Conservation (phyloP, 257 asterid species). For the Capsicum rhomboideum region DNA sequence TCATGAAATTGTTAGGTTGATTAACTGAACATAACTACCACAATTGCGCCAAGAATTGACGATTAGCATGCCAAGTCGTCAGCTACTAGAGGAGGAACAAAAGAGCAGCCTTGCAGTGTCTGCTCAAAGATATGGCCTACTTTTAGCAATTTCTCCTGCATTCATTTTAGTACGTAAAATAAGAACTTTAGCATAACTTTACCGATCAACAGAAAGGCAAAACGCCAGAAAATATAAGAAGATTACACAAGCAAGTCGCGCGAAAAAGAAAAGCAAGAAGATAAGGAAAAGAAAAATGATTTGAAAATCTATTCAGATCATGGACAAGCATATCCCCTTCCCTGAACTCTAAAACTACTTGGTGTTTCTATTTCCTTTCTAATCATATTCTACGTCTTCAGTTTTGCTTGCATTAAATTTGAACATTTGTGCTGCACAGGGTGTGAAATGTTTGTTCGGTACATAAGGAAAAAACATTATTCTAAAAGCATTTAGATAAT, state of each 20-base stretch:
- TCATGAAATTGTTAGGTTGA: not conserved
- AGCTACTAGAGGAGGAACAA: constrained; percentile 65
- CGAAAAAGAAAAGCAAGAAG: not conserved
- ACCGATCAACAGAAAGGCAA: not conserved
- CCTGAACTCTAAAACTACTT: not conserved
- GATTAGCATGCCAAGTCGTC: constrained; percentile 28
- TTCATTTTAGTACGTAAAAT: not conserved
- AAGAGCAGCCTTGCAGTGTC: constrained; percentile 58
- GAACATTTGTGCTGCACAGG: not conserved
- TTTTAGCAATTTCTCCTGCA: constrained; percentile 78
- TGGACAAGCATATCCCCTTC: not conserved
- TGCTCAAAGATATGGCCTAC: constrained; percentile 94
- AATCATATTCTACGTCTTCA: not conserved
- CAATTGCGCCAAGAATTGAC: not conserved
- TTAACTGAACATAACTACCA: not conserved
- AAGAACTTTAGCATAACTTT: not conserved
- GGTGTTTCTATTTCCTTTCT: not conserved
- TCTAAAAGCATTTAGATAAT: too few species aligned
- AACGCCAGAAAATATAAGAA: not conserved
- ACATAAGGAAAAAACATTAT: too few species aligned
- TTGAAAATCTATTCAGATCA: not conserved
- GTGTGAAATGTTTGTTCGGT: too few species aligned
- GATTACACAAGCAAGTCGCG: not conserved
- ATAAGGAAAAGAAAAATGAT: not conserved
- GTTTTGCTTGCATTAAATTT: not conserved